These are phyloP conservation scores for Lipomyces japonicus DNA, from an alignment of 805 yeast species.

Conservation along the genomic window DNA sequence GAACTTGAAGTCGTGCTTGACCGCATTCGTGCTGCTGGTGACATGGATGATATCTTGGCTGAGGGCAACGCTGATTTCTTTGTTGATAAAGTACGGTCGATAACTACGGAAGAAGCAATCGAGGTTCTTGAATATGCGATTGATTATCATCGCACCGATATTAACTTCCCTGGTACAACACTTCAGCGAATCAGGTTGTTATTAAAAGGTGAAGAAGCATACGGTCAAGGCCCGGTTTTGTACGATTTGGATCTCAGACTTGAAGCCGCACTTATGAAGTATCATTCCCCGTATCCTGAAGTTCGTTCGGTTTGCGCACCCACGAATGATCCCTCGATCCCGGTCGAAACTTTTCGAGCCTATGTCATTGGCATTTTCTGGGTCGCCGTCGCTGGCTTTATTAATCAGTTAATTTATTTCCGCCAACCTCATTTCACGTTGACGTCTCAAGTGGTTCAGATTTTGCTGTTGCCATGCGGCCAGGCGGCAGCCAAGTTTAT, in stretches of 20 bases:
- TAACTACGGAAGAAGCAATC: conserved; percentile 36
- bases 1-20: conserved; percentile 12
- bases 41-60: conserved; percentile 6
- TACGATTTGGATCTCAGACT: conserved; percentile 38
- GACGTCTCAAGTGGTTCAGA: conserved; percentile 52
- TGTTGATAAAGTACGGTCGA: conserved; percentile 4
- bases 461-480: conserved; percentile 60
- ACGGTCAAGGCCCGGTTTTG: conserved; percentile 1
- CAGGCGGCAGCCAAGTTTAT: conserved; percentile 41
- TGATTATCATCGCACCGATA: conserved; percentile 43
- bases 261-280: conserved; percentile 44
- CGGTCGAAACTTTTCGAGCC: conserved; percentile 51
- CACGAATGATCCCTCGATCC: conserved; percentile 50
- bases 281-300: conserved; percentile 56
- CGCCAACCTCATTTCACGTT: conserved; percentile 53
- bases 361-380: conserved; percentile 51
- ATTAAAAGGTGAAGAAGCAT: conserved; percentile 14
- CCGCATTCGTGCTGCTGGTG: conserved; percentile 16
- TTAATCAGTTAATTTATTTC: conserved; percentile 56
- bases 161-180: conserved; percentile 43
- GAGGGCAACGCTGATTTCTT: conserved; percentile 15
- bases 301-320: conserved; percentile 61
- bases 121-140: conserved; percentile 40
- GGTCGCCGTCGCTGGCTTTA: conserved; percentile 55
- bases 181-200: conserved; percentile 35